phyloP scores from a whole-genome alignment of 108 stramenopile species.

The Mayamaea pseudoterrestris region DNA sequence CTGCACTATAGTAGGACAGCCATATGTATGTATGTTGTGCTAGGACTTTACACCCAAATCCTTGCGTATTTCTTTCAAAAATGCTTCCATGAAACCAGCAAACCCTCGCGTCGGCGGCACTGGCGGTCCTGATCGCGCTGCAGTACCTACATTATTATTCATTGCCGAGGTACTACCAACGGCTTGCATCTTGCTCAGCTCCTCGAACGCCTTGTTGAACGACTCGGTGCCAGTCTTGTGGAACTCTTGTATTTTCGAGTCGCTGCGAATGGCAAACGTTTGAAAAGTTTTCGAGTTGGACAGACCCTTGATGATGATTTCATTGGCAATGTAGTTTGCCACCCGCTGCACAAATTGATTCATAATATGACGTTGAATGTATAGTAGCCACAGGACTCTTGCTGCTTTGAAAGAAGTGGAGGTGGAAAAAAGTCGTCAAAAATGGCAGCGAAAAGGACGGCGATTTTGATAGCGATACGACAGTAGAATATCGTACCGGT shows the following conservation, averaged over 20 bases:
- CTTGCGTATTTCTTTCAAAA: slow-evolving; percentile 55
- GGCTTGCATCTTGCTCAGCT: slow-evolving; percentile 36
- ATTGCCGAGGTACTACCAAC: slow-evolving; percentile 8
- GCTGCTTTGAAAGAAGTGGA: too few species aligned
- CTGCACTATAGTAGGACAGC: too few species aligned
- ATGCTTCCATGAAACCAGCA: slow-evolving; percentile 64
- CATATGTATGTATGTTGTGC: neutral
- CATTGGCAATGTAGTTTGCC: slow-evolving; percentile 71
- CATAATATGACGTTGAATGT: slow-evolving; percentile 9
- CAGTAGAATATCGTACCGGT: too few species aligned
- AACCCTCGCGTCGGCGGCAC: slow-evolving; percentile 48
- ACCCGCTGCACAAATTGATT: slow-evolving; percentile 65
- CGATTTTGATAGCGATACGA: too few species aligned
- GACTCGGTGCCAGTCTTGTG: slow-evolving; percentile 59
- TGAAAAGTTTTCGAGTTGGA: slow-evolving; percentile 78
- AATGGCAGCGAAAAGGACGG: too few species aligned
- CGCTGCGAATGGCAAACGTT: slow-evolving; percentile 64
- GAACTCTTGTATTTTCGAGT: slow-evolving; percentile 41
- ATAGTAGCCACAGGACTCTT: too few species aligned
- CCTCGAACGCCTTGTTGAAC: slow-evolving; percentile 45
- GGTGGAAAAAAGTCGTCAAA: too few species aligned
- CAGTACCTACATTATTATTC: slow-evolving; percentile 6
- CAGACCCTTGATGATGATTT: slow-evolving; percentile 73
- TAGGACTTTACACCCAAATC: slow-evolving; percentile 38
- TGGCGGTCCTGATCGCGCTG: slow-evolving; percentile 22